A percentile compares a stretch with the other conserved stretches of the same genome.
Conservation (phyloP, 2,329 filamentous ascomycete species). For the Beauveria varroae region DNA sequence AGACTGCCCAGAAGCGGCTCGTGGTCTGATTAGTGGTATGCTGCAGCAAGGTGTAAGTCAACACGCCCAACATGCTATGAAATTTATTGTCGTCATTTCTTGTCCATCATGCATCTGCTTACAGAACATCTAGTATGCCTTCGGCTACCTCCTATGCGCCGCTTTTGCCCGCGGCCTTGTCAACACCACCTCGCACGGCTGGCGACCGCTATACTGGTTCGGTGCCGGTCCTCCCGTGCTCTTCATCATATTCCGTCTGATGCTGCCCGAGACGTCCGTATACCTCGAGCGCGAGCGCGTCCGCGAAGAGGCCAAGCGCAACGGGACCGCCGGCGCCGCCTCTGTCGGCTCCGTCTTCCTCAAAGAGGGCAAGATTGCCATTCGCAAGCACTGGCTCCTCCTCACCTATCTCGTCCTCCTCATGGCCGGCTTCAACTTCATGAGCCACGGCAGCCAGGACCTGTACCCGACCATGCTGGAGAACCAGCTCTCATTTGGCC, state of each 20-base stretch:
- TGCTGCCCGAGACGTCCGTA: slow-evolving; percentile 69
- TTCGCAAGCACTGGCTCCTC: slow-evolving; percentile 73
- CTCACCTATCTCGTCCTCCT: slow-evolving; percentile 75
- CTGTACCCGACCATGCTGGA: slow-evolving; percentile 53
- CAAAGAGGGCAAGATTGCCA: slow-evolving; percentile 67
- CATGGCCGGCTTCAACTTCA: slow-evolving; percentile 90
- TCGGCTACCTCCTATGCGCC: slow-evolving; percentile 55
- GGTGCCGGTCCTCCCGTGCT: slow-evolving; percentile 71
- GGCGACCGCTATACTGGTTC: slow-evolving; percentile 87
- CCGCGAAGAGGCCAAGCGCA: slow-evolving; percentile 35
- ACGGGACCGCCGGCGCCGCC: slow-evolving; percentile 16
- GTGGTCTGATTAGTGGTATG: slow-evolving; percentile 69
- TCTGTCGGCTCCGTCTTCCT: slow-evolving; percentile 55
- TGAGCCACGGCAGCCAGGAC: slow-evolving; percentile 69
- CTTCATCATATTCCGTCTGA: slow-evolving; percentile 71
- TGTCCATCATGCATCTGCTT: neutral
- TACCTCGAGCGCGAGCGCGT: slow-evolving; percentile 61
- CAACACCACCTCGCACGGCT: slow-evolving; percentile 68
- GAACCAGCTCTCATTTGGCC: slow-evolving; percentile 45
- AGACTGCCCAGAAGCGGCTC: slow-evolving; percentile 58
- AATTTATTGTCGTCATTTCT: too few relatives aligned
- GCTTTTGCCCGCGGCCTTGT: slow-evolving; percentile 60
- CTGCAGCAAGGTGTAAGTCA: slow-evolving; percentile 58
- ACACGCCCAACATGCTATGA: neutral
- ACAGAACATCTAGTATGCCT: slow-evolving; percentile 38